These are phyloP conservation scores for Wickerhamiella allomyrinae DNA, from an alignment of 805 yeast genomes.

Conservation along the genomic window DNA sequence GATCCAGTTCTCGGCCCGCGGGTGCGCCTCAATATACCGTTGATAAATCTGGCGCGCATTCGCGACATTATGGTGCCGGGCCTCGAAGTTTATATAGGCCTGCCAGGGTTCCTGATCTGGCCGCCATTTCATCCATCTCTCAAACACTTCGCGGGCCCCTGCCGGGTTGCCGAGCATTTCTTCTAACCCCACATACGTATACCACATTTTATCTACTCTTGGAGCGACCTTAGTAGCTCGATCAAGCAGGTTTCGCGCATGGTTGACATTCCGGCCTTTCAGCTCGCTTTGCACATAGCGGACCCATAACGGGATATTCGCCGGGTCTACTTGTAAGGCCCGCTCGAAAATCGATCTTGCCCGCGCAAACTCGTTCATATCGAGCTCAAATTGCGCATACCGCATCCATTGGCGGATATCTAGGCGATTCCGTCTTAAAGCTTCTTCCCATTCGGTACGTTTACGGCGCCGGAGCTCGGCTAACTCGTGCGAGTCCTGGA, in stretches of 20 bases:
- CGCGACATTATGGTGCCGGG: slow-evolving; percentile 42
- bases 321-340: slow-evolving; percentile 61
- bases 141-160: slow-evolving; percentile 52
- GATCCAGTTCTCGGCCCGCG: slow-evolving; percentile 47
- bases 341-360: slow-evolving; percentile 84
- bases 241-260: slow-evolving; percentile 74
- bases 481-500: slow-evolving; percentile 68
- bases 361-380: slow-evolving; percentile 60
- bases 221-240: slow-evolving; percentile 66
- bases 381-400: slow-evolving; percentile 77
- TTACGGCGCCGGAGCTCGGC: slow-evolving; percentile 61
- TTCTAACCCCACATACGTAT: slow-evolving; percentile 64
- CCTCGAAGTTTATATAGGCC: slow-evolving; percentile 59
- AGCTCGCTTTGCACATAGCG: slow-evolving; percentile 70
- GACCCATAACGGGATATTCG: slow-evolving; percentile 73
- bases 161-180: slow-evolving; percentile 54
- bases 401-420: slow-evolving; percentile 83
- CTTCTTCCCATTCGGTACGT: slow-evolving; percentile 72
- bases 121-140: slow-evolving; percentile 69
- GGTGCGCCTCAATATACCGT: slow-evolving; percentile 40
- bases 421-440: slow-evolving; percentile 68
- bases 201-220: slow-evolving; percentile 76
- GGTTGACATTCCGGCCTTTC: slow-evolving; percentile 57
- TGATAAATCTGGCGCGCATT: slow-evolving; percentile 47
- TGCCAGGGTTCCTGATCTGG: slow-evolving; percentile 59